Percentiles rank a stretch among this genome's conserved stretches.
These are phyloP conservation scores for Sclerotinia nivalis DNA, from an alignment of 2,329 filamentous ascomycete genomes.

Conservation along the genomic window DNA sequence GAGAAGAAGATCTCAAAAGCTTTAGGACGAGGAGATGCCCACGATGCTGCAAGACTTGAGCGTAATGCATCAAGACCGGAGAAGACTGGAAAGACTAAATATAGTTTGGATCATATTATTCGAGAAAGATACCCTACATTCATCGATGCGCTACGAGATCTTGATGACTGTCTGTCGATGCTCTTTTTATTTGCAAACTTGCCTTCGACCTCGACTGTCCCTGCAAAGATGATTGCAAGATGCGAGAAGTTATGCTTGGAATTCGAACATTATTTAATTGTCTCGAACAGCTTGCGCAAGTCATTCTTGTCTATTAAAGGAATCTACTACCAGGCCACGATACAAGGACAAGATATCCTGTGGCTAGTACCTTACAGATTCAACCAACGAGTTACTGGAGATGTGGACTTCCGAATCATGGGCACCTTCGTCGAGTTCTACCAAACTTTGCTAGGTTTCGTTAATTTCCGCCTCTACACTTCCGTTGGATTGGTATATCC, in stretches of 20 bases:
- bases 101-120: conserved; percentile 94
- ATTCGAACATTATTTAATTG: conserved; percentile 97
- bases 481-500: conserved; percentile 90
- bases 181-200: conserved; percentile 97
- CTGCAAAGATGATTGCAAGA: conserved; percentile 90
- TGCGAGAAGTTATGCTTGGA: conserved; percentile 93
- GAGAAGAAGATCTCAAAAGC: conserved; percentile 97
- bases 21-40: conserved; percentile 85
- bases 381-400: conserved; percentile 88
- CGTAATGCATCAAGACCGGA: conserved; percentile 83
- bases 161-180: conserved; percentile 96
- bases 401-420: conserved; percentile 99
- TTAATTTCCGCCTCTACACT: conserved; percentile 95
- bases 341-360: conserved; percentile 93
- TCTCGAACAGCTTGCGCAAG: conserved; percentile 86
- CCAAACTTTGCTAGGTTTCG: conserved; percentile 90
- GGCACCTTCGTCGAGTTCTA: conserved; percentile 99
- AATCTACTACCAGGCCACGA: conserved; percentile 98
- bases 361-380: conserved; percentile 99
- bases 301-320: conserved; percentile 98
- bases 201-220: conserved; percentile 84
- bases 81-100: conserved; percentile 83
- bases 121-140: conserved; percentile 98
- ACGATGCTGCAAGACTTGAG: conserved; percentile 85
- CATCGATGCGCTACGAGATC: conserved; percentile 86